Percentiles rank a stretch among this genome's conserved stretches.
These are phyloP conservation scores for Eucalyptus leucophloia DNA, from an alignment of 345 rosid species.

Conservation along the genomic window DNA sequence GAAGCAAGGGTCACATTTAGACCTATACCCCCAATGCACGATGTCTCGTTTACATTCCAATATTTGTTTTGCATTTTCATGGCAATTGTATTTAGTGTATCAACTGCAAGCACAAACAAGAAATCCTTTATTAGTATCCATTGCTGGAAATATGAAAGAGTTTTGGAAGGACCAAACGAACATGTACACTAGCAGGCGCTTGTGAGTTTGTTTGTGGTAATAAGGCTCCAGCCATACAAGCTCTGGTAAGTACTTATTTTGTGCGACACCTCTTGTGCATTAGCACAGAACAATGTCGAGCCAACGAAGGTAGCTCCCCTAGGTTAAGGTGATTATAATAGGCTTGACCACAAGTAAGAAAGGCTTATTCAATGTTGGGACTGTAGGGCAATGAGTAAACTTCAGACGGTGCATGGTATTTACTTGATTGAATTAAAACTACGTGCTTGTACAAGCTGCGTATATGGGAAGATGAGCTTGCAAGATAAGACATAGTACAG, in stretches of 20 bases:
- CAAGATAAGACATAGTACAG: background rate
- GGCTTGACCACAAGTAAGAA: background rate
- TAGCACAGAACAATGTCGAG: background rate
- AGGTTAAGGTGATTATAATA: background rate
- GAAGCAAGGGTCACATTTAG: slow-evolving; percentile 1
- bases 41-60: slow-evolving; percentile 11
- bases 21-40: slow-evolving; percentile 21
- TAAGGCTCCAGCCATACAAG: background rate
- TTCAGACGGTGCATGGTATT: background rate
- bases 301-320: background rate
- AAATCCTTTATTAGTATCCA: background rate
- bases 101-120: slow-evolving; percentile 16
- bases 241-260: background rate
- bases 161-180: background rate
- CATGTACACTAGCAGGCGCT: background rate
- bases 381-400: background rate
- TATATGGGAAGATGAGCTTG: background rate
- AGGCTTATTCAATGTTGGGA: background rate
- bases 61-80: slow-evolving; percentile 14
- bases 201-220: background rate
- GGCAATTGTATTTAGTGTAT: slow-evolving; percentile 32
- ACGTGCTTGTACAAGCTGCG: background rate
- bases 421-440: background rate
- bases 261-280: background rate
- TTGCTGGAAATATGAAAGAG: background rate